A percentile compares a stretch with the other conserved stretches of the same genome.
These are phyloP conservation scores for Pyrenochaeta sp. DNA, from an alignment of 2,329 filamentous ascomycete genomes.

Conservation along the genomic window DNA sequence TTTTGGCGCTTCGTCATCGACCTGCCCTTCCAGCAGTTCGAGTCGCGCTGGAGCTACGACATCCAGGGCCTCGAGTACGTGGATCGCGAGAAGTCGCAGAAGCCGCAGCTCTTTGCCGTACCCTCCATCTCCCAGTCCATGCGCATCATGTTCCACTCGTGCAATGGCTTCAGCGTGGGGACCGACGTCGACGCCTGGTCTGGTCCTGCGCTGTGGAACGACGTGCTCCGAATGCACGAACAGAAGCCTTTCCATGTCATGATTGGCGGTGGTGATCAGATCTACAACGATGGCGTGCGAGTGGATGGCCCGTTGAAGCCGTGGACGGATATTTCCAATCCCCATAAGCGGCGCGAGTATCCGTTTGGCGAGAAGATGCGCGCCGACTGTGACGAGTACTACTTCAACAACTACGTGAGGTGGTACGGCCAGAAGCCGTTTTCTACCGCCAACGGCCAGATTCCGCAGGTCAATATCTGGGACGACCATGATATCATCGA, in stretches of 20 bases:
- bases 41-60: conserved; percentile 80
- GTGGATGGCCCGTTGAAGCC: conserved; percentile 79
- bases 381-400: conserved; percentile 66
- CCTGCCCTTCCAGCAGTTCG: conserved; percentile 73
- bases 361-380: conserved; percentile 71
- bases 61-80: conserved; percentile 71
- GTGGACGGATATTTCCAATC: conserved; percentile 69
- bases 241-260: conserved; percentile 70
- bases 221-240: conserved; percentile 67
- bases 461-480: conserved; percentile 71
- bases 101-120: conserved; percentile 59
- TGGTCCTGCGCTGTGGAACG: conserved; percentile 69
- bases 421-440: conserved; percentile 76
- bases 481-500: conserved; percentile 73
- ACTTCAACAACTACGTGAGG: conserved; percentile 66
- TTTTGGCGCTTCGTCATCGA: conserved; percentile 67
- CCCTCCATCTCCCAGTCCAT: conserved; percentile 69
- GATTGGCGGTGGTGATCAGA: conserved; percentile 92
- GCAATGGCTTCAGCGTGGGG: conserved; percentile 72
- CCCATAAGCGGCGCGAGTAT: conserved; percentile 65
- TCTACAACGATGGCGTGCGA: conserved; percentile 79
- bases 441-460: conserved; percentile 66
- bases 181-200: conserved; percentile 69
- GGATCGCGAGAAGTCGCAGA: conserved; percentile 52
- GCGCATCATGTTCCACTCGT: conserved; percentile 74